A percentile compares a stretch with the other conserved stretches of the same genome.
Evolutionary conservation across 371 early-diverging fungal species (phyloP).

Genomic region (Apophysomyces variabilis): DNA sequence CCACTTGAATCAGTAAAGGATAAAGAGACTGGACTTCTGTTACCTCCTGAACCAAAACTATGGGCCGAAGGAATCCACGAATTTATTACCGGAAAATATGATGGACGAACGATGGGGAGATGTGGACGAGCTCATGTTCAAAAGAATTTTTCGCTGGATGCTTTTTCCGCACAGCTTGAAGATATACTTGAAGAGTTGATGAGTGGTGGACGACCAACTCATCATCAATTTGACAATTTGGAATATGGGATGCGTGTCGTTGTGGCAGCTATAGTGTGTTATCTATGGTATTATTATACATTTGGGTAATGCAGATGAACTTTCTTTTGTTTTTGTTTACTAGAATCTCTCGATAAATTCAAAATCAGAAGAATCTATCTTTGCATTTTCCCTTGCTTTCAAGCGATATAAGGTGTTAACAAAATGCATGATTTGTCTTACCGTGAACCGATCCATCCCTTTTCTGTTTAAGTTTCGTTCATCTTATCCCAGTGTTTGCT

Average conservation of each 20-base stretch:
- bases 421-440: too few species aligned
- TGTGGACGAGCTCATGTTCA: constrained; percentile 68
- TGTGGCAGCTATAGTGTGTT: constrained; percentile 24
- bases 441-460: too few species aligned
- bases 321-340: too few species aligned
- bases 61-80: constrained; percentile 71
- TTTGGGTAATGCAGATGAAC: constrained; percentile 1
- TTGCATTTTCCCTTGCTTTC: too few species aligned
- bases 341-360: too few species aligned
- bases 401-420: too few species aligned
- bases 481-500: too few species aligned
- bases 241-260: constrained; percentile 30
- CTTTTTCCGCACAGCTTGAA: constrained; percentile 75
- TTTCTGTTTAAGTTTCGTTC: too few species aligned
- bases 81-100: constrained; percentile 42
- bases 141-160: constrained; percentile 65
- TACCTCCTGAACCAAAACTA: constrained; percentile 58
- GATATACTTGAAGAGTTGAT: constrained; percentile 50
- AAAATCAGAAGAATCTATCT: too few species aligned
- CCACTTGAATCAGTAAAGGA: constrained; percentile 82
- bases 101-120: constrained; percentile 59
- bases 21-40: constrained; percentile 78
- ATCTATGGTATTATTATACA: constrained; percentile 29
- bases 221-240: constrained; percentile 25
- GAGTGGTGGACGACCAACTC: constrained; percentile 25